Evolutionary conservation across 805 yeast species (phyloP).

Genomic region (Candida andamanensis): DNA sequence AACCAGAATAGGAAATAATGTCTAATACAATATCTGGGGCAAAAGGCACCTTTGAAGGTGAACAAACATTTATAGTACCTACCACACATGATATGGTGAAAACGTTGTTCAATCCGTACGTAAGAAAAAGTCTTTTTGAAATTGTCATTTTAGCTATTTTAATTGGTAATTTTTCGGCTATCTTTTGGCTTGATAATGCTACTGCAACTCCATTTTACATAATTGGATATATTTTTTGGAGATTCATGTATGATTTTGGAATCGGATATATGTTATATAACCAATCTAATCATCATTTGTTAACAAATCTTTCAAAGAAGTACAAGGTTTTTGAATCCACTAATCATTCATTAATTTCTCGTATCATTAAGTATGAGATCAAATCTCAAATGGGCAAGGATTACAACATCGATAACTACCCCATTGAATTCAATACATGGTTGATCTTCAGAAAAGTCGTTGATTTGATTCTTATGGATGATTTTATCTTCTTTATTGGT

Average conservation of each 20-base stretch:
- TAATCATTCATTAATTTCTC: slow-evolving; percentile 31
- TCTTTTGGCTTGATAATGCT: slow-evolving; percentile 25
- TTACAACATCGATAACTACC: slow-evolving; percentile 33
- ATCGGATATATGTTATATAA: slow-evolving; percentile 63
- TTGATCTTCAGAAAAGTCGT: slow-evolving; percentile 71
- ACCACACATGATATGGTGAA: slow-evolving; percentile 81
- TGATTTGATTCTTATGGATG: slow-evolving; percentile 79
- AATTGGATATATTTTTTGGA: slow-evolving; percentile 64
- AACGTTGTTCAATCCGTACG: slow-evolving; percentile 71
- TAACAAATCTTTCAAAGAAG: slow-evolving; percentile 49
- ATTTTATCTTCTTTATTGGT: slow-evolving; percentile 69
- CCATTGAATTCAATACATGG: slow-evolving; percentile 82
- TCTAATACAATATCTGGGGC: slow-evolving; percentile 23
- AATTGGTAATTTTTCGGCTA: slow-evolving; percentile 22
- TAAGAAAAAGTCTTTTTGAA: slow-evolving; percentile 65
- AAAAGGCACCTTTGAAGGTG: slow-evolving; percentile 42
- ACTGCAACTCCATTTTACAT: slow-evolving; percentile 38
- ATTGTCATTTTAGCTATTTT: slow-evolving; percentile 45
- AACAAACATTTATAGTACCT: slow-evolving; percentile 44
- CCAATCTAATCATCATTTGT: slow-evolving; percentile 55
- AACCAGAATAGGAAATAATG: too few species aligned
- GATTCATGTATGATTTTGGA: slow-evolving; percentile 73
- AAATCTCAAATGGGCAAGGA: slow-evolving; percentile 34
- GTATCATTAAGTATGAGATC: slow-evolving; percentile 30
- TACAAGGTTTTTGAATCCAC: slow-evolving; percentile 22